phyloP scores from a whole-genome alignment of 2,329 filamentous ascomycete genomes.

The Ceratocystis lukuohia region DNA sequence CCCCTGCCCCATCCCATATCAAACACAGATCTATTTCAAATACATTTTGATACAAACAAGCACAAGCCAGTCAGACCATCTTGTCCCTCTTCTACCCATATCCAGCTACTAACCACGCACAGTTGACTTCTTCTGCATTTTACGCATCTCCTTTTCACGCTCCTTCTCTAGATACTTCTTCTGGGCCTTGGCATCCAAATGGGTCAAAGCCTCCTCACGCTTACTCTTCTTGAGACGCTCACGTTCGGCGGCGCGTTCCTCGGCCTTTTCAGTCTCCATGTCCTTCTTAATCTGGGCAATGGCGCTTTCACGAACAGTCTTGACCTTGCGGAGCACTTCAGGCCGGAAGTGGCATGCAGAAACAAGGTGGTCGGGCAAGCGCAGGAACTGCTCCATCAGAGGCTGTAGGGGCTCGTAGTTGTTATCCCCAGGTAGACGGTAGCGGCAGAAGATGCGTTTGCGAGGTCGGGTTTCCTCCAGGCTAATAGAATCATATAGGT shows the following conservation, averaged over 20 bases:
- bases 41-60: conserved; percentile 4
- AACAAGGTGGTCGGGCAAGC: conserved; percentile 71
- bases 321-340: conserved; percentile 78
- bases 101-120: conserved; percentile 32
- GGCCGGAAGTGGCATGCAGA: conserved; percentile 70
- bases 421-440: conserved; percentile 51
- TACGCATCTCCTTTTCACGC: conserved; percentile 56
- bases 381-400: conserved; percentile 69
- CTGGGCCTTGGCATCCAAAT: conserved; percentile 67
- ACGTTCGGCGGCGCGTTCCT: conserved; percentile 58
- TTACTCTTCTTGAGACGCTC: conserved; percentile 77
- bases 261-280: conserved; percentile 66
- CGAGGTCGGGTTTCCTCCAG: conserved; percentile 70
- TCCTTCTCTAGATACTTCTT: conserved; percentile 76
- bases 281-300: conserved; percentile 65
- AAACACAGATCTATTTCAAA: conserved; percentile 7
- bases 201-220: conserved; percentile 67
- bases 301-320: conserved; percentile 64
- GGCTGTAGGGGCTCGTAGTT: conserved; percentile 54
- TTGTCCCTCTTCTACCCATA: neutral
- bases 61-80: neutral
- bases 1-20: neutral
- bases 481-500: conserved; percentile 30
- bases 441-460: conserved; percentile 76
- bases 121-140: conserved; percentile 41